phyloP scores from a whole-genome alignment of 1,139 yeast species.

The Yueomyces sp. region DNA sequence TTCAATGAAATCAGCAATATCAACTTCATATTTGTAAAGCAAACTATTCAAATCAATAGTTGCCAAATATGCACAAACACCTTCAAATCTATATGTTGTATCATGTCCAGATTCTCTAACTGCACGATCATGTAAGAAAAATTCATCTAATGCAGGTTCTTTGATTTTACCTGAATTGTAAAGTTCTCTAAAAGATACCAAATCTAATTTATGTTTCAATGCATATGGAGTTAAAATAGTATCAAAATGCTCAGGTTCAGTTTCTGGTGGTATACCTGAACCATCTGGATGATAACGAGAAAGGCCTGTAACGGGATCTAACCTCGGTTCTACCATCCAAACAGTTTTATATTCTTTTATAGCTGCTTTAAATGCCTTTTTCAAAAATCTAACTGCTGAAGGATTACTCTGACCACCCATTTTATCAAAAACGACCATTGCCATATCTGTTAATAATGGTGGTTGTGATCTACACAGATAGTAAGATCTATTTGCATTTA shows the following conservation, averaged over 20 bases:
- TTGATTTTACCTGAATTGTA: constrained; percentile 55
- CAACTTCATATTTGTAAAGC: constrained; percentile 80
- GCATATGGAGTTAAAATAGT: constrained; percentile 60
- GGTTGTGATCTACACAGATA: constrained; percentile 92
- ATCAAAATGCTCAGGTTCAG: constrained; percentile 82
- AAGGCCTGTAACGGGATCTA: constrained; percentile 64
- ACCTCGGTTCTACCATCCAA: constrained; percentile 68
- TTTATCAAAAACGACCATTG: constrained; percentile 54
- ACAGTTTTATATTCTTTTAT: constrained; percentile 75
- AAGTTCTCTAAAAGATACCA: constrained; percentile 56
- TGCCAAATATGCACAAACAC: constrained; percentile 78
- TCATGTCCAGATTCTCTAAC: constrained; percentile 97
- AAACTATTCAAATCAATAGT: constrained; percentile 83
- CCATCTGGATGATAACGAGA: constrained; percentile 91
- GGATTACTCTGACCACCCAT: constrained; percentile 33
- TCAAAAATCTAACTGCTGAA: constrained; percentile 46
- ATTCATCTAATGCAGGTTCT: constrained; percentile 78
- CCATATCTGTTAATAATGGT: constrained; percentile 95
- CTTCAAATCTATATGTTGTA: constrained; percentile 82
- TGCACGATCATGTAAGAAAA: constrained; percentile 86
- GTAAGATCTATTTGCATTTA: constrained; percentile 90
- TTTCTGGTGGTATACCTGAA: constrained; percentile 88
- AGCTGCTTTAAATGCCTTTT: constrained; percentile 61
- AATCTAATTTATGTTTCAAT: constrained; percentile 44
- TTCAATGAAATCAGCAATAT: constrained; percentile 58